phyloP scores from a whole-genome alignment of 2,329 filamentous ascomycete genomes.

The Cercospora janseana region DNA sequence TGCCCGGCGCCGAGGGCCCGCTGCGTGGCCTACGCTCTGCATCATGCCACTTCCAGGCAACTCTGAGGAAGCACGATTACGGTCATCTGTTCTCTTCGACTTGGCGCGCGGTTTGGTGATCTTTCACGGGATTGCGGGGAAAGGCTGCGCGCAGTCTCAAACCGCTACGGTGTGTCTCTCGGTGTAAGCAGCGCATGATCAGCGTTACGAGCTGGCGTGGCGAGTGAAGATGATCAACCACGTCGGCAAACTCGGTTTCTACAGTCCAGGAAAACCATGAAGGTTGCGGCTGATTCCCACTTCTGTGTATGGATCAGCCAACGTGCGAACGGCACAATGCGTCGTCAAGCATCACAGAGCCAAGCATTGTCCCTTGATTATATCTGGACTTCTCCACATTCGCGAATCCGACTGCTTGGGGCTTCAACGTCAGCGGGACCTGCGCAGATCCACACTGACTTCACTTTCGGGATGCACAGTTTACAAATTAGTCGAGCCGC shows the following conservation, averaged over 20 bases:
- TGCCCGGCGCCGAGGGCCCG: too few relatives aligned
- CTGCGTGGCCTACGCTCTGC: too few relatives aligned
- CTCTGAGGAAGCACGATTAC: too few relatives aligned
- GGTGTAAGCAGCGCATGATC: not conserved
- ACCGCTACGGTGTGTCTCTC: too few relatives aligned
- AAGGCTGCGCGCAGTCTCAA: too few relatives aligned
- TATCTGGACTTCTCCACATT: constrained; percentile 4
- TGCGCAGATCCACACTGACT: constrained; percentile 10
- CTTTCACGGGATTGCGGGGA: too few relatives aligned
- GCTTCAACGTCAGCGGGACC: constrained; percentile 11
- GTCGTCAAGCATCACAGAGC: constrained; percentile 10
- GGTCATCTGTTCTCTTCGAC: too few relatives aligned
- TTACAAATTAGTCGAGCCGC: too few relatives aligned
- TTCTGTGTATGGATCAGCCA: not conserved
- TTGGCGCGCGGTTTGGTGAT: too few relatives aligned
- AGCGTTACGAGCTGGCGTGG: not conserved
- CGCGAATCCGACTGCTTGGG: not conserved
- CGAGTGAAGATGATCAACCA: not conserved
- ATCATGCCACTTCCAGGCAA: too few relatives aligned
- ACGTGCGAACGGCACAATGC: not conserved
- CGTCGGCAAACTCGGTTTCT: not conserved
- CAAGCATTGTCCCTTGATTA: not conserved
- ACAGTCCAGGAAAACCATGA: not conserved
- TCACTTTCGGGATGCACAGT: not conserved
- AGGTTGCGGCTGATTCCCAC: too few relatives aligned